phyloP scores from a whole-genome alignment of 1,139 yeast genomes.

The Debaryomyces subglobosus region DNA sequence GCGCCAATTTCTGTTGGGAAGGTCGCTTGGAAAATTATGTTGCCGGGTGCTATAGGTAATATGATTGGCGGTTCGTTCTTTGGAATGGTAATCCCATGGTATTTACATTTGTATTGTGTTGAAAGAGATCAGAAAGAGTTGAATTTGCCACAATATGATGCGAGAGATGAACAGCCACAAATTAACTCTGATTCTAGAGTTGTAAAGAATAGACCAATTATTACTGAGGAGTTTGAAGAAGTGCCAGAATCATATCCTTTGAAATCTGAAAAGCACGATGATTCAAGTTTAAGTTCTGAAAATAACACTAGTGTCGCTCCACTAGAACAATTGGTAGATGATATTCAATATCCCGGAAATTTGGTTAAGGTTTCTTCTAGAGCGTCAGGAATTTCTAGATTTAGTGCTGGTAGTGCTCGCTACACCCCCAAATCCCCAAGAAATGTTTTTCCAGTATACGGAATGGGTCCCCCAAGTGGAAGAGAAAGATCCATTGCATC shows the following conservation, averaged over 20 bases:
- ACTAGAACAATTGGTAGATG: background rate
- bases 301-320: background rate
- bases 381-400: constrained; percentile 7
- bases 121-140: constrained; percentile 65
- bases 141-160: constrained; percentile 66
- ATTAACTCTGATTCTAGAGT: constrained; percentile 76
- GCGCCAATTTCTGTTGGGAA: constrained; percentile 62
- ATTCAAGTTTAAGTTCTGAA: background rate
- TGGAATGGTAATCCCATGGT: constrained; percentile 65
- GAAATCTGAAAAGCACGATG: constrained; percentile 8
- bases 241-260: constrained; percentile 6
- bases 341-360: background rate
- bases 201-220: constrained; percentile 44
- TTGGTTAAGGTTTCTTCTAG: constrained; percentile 8
- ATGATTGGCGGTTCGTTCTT: constrained; percentile 71
- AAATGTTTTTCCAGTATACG: constrained; percentile 77
- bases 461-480: constrained; percentile 66
- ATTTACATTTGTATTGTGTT: constrained; percentile 67
- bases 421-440: constrained; percentile 56
- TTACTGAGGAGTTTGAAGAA: constrained; percentile 13
- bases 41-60: constrained; percentile 73
- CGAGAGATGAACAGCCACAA: constrained; percentile 79
- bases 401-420: constrained; percentile 3
- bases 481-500: constrained; percentile 62
- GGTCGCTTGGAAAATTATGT: constrained; percentile 70